Conservation (phyloP, 257 asterid genomes). For the Solanum neorickii region DNA sequence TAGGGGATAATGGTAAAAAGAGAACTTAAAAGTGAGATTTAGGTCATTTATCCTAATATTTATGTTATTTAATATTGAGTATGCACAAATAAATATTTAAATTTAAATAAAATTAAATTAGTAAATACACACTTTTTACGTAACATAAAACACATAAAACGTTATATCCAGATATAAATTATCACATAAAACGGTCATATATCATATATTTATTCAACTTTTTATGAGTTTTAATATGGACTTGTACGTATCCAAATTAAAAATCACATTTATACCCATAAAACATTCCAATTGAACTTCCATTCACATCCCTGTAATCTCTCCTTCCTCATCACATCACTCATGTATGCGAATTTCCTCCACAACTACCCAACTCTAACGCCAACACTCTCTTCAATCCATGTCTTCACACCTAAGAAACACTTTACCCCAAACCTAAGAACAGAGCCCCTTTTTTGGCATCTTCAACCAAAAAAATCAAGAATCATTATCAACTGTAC, state of each 20-base stretch:
- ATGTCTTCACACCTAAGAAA: not conserved
- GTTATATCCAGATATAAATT: too few species aligned
- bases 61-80: fast-evolving
- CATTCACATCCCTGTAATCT: not conserved
- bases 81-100: too few species aligned
- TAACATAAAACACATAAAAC: too few species aligned
- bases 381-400: constrained; percentile 1
- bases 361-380: constrained; percentile 13
- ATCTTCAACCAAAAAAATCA: constrained; percentile 3
- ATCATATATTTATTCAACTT: too few species aligned
- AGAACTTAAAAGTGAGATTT: too few species aligned
- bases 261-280: not conserved
- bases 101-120: too few species aligned
- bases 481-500: constrained; percentile 21
- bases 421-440: not conserved
- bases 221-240: fast-evolving
- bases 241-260: too few species aligned
- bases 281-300: not conserved
- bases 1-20: too few species aligned
- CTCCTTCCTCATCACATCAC: not conserved
- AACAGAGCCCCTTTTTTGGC: not conserved
- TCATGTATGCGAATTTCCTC: constrained; percentile 47
- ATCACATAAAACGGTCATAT: fast-evolving
- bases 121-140: not conserved
- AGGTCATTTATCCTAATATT: too few species aligned